Conservation (phyloP, 306 rosid species). For the Quercus wislizeni region DNA sequence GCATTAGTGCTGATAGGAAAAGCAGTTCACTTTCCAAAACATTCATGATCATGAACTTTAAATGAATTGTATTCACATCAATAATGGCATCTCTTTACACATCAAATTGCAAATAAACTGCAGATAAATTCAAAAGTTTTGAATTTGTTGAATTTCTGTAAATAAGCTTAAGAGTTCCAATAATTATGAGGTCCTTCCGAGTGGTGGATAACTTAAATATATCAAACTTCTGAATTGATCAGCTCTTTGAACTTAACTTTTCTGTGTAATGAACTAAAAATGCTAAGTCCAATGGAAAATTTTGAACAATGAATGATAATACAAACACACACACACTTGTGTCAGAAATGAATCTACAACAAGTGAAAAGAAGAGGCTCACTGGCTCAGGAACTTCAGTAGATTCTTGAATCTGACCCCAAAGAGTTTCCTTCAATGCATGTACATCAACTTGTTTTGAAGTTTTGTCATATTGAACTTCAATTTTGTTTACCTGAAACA, state of each 20-base stretch:
- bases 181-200: neutral
- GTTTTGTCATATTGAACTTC: conserved; percentile 22
- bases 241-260: neutral
- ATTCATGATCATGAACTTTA: neutral
- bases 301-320: neutral
- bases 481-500: conserved; percentile 20
- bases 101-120: neutral
- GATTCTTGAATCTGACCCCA: conserved; percentile 25
- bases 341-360: neutral
- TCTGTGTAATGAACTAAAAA: neutral
- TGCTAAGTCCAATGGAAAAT: neutral
- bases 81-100: neutral
- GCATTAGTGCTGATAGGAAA: neutral
- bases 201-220: neutral
- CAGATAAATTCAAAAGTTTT: neutral
- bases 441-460: conserved; percentile 27
- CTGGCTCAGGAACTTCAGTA: neutral
- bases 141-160: neutral
- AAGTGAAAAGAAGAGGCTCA: neutral
- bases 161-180: neutral
- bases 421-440: conserved; percentile 20
- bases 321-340: neutral
- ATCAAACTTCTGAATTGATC: neutral
- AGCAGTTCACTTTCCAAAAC: neutral
- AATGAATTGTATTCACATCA: neutral